Base-by-base conservation (phyloP, 345 rosid genomes). In the Acer campestre region DNA sequence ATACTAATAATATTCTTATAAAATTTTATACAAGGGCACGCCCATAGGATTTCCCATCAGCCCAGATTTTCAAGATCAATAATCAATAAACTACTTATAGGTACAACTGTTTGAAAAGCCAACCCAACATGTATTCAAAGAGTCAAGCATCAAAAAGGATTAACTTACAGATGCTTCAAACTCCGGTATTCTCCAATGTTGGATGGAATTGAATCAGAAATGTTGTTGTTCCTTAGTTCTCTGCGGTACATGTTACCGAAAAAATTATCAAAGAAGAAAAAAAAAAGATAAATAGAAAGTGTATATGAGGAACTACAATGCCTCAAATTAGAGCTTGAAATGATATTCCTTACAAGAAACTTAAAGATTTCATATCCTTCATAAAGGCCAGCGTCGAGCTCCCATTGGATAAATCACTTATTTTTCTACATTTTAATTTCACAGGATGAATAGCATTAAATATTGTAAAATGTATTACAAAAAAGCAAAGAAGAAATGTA, bases 371-470 rank as follows among this genome's bases (percentile, higher is more conserved):
- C 92, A 90, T 80, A 61, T 84, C 69, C 75, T 68, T 85, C 6
- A 92, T 77, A 78, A 92, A 86, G 64, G 75, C 88, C 76, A 90
- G 72, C 6, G 93, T 78, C 70, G 89, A 89, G 81, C 83, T 85
- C 69, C 79, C 91, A 76, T 89, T 86, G 61, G 88, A 78, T 51
- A 92, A 80, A 83, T 81, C 94, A 44, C 93, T 88, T 82, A 92
- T 86, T 83, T 87, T 86, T 93, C 97, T 92, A 20, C 78, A 82
- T 70, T 69, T 74, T 11, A 29, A 18, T 44, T 73, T 44, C 46
- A 75, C 8, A 17, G 81, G 63, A 64, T 23, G 38, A 61, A 75
- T 48, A 70, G 75, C 29, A 6, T 31, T 20, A 9, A 20, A 61
- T 38, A 68, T 7, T 12, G 20, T 22, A 61, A 71, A 61, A 71